Evolutionary conservation across 208 protist species (phyloP), one percentile per base, ranked within the genome.

Genomic region (Trichomonas tenax): DNA sequence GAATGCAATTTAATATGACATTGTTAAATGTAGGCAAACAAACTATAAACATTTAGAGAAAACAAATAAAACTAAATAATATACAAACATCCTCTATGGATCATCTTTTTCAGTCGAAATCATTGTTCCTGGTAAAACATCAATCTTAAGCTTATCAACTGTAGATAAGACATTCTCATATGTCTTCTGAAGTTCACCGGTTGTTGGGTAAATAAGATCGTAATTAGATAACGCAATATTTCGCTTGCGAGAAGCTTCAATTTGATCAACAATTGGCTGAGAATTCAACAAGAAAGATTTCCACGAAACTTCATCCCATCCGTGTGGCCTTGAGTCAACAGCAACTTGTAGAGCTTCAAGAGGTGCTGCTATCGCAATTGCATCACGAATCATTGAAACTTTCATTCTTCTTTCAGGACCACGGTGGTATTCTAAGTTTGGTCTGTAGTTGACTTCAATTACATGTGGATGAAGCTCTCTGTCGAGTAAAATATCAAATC

Each of bases 401-500:
- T 93, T 93, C 40, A 93, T 48, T 36, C 86, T 48, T 93, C 44
- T 93, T 38, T 93, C 86, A 49, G 41, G 41, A 15, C 86, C 86
- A 34, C 86, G 11, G 31, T 93, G 44, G 15, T 93, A 93, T n/a
- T 93, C 44, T 6, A 93, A 15, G 17, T 51, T 51, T 93, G 86
- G 86, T 23, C 86, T 48, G n/a, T 93, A 93, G 44, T 93, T 93
- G 1, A 93, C 86, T 41, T 93, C 86, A 23, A 93, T n/a, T 4
- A 93, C 86, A 38, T 34, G 17, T 38, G 86, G 86, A 34, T 93
- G 41, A 34, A 51, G 21, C n/a, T 93, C 44, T 51, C 14, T 8
- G 15, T 93, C 86, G 15, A 93, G 31, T 26, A 93, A 51, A 58
- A 93, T 93, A 93, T 93, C 86, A 93, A 93, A 93, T 9, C 86